Base-by-base conservation (phyloP, 2,329 filamentous ascomycete genomes). In the Colletotrichum plurivorum region DNA sequence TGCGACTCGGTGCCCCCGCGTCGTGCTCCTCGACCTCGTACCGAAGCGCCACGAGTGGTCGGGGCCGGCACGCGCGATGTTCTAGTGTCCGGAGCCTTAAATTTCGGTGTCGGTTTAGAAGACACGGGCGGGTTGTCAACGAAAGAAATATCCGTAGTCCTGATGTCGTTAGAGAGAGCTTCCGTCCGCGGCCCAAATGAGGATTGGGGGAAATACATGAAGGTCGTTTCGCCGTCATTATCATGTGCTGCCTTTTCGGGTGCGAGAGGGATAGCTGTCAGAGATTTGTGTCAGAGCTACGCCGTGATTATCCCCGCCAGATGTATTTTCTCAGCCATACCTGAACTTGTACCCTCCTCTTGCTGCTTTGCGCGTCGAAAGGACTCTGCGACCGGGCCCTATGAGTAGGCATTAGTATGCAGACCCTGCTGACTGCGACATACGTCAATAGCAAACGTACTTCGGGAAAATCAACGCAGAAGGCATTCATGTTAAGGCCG, bases 401-500 rank as follows among this genome's bases (percentile, higher is more conserved):
- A 66, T 12, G 39, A 46, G n/a, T 6, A 22, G 27, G 15, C 27
- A 18, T 63, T 0, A 60, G 22, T 13, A 49, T 2, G n/a, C 12
- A 5, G 39, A 45, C 25, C 48, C 15, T 55, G 41, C 63, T 60
- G 48, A 71, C 60, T 9, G 41, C 31, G 31, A 12, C 10, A 49
- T n/a, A 12, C 52, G 27, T 15, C 20, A 63, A 63, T 55, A 22
- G 13, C 55, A 36, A 36, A 57, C 78, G 59, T 82, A 94, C 94
- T 89, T 99, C 96, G 0, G 94, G 93, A 73, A 98, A 99, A 79
- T 99, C 96, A 39, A 98, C 95, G 79, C 95, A 98, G 79, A 98
- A 99, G 1, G 96, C 96, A 80, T 98, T 98, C 95, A 99, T 98
- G 78, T 98, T 98, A 78, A 99, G 81, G 2, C 96, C 96, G 76